Percentiles rank a stretch among this genome's conserved stretches.
phyloP scores from a whole-genome alignment of 805 yeast genomes.

The Myxozyma sirexii region DNA sequence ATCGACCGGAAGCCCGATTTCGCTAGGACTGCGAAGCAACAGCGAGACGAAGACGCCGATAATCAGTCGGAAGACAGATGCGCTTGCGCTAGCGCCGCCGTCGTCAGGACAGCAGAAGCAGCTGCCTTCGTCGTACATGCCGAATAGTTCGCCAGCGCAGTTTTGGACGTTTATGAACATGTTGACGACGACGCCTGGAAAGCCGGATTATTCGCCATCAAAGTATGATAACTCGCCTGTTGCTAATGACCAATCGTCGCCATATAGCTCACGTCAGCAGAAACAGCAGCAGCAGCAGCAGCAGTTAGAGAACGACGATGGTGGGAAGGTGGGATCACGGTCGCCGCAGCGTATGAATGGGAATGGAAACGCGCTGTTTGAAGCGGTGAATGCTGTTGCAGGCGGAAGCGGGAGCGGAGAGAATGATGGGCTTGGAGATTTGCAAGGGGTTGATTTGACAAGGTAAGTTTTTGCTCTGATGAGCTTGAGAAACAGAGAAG shows the following conservation, averaged over 20 bases:
- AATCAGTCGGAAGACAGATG: slow-evolving; percentile 26
- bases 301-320: neutral
- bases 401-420: neutral
- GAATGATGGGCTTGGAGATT: slow-evolving; percentile 46
- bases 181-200: slow-evolving; percentile 46
- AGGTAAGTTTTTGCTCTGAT: slow-evolving; percentile 27
- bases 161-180: slow-evolving; percentile 92
- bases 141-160: slow-evolving; percentile 75
- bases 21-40: slow-evolving; percentile 21
- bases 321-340: neutral
- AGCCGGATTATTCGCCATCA: slow-evolving; percentile 39
- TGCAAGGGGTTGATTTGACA: slow-evolving; percentile 52
- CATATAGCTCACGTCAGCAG: slow-evolving; percentile 1
- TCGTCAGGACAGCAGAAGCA: slow-evolving; percentile 44
- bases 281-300: neutral
- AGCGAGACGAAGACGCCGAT: slow-evolving; percentile 31
- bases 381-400: slow-evolving; percentile 21
- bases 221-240: slow-evolving; percentile 39
- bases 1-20: slow-evolving; percentile 27
- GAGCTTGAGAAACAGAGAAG: neutral
- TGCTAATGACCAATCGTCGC: slow-evolving; percentile 7
- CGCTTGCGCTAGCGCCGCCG: slow-evolving; percentile 44
- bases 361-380: slow-evolving; percentile 13
- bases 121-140: slow-evolving; percentile 50
- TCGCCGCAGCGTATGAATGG: slow-evolving; percentile 9